These are phyloP conservation scores for Cutaneotrichosporon dermatis DNA, from an alignment of 1,284 basidiomycete species.

Conservation along the genomic window DNA sequence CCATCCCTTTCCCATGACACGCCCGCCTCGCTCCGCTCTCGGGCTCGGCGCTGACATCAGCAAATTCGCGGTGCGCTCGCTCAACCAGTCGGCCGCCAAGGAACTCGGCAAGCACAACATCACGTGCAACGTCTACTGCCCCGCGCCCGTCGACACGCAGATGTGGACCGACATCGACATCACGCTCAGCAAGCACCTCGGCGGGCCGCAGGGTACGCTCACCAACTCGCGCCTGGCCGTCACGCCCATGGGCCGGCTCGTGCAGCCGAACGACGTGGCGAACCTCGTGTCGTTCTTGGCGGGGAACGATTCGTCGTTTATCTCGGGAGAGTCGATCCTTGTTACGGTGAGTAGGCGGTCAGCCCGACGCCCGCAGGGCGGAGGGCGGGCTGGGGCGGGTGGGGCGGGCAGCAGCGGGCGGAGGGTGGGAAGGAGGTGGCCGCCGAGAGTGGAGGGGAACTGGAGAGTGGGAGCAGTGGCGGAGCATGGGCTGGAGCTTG, in stretches of 20 bases:
- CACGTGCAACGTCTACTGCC: conserved; percentile 57
- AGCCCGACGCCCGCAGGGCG: too few species aligned
- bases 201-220: conserved; percentile 3
- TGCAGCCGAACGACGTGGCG: conserved; percentile 17
- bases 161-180: conserved; percentile 38
- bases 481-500: too few species aligned
- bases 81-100: conserved; percentile 47
- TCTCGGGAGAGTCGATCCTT: conserved; percentile 19
- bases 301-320: conserved; percentile 17
- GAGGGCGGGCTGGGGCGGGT: too few species aligned
- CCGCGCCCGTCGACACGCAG: conserved; percentile 49
- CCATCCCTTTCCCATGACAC: too few species aligned
- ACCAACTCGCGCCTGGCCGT: neutral
- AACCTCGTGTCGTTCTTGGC: conserved; percentile 21
- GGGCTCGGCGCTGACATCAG: conserved; percentile 32
- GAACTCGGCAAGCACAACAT: conserved; percentile 52
- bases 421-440: too few species aligned
- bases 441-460: too few species aligned
- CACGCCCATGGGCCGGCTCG: conserved; percentile 16
- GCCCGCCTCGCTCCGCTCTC: too few species aligned
- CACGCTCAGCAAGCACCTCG: conserved; percentile 7
- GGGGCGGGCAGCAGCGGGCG: too few species aligned
- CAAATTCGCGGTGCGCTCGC: conserved; percentile 52
- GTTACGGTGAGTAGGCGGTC: conserved; percentile 12
- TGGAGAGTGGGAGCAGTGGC: too few species aligned